Conservation (phyloP, 2,329 filamentous ascomycete species). For the Fusarium oxysporum region DNA sequence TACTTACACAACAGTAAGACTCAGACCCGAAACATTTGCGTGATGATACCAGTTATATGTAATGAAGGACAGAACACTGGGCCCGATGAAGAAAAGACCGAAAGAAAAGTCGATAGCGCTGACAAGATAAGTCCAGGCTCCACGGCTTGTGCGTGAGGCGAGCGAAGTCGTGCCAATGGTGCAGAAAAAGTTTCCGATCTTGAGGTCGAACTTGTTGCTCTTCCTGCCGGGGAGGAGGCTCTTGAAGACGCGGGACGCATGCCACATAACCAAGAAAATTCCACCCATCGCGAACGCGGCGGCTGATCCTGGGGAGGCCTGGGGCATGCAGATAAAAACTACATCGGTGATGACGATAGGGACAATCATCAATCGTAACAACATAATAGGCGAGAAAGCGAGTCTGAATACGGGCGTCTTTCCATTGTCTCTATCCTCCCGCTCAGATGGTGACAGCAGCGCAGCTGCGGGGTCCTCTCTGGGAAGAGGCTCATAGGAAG, state of each 20-base stretch:
- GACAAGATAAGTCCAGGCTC: conserved; percentile 15
- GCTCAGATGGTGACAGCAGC: conserved; percentile 28
- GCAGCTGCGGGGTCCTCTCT: conserved; percentile 29
- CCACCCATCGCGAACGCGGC: conserved; percentile 24
- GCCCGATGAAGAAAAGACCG: conserved; percentile 34
- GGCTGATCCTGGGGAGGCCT: background rate
- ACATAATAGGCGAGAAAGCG: conserved; percentile 31
- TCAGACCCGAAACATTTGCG: conserved; percentile 7
- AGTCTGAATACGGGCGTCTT: conserved; percentile 15
- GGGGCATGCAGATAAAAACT: conserved; percentile 17
- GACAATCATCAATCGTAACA: conserved; percentile 29
- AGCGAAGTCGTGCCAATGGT: conserved; percentile 21
- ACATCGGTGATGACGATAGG: conserved; percentile 31
- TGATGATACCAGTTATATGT: background rate
- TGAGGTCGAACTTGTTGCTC: conserved; percentile 37
- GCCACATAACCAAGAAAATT: conserved; percentile 28
- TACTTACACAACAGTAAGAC: conserved; percentile 38
- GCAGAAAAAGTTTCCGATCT: conserved; percentile 39
- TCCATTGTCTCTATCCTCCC: conserved; percentile 14
- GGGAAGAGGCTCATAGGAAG: conserved; percentile 29
- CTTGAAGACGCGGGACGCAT: conserved; percentile 12
- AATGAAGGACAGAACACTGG: conserved; percentile 19
- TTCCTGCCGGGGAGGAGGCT: conserved; percentile 17
- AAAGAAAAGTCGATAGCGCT: conserved; percentile 37
- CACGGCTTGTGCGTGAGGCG: background rate